A percentile compares a stretch with the other conserved stretches of the same genome.
Evolutionary conservation across 2,329 filamentous ascomycete genomes (phyloP).

Genomic region (Furcasterigmium furcatum): DNA sequence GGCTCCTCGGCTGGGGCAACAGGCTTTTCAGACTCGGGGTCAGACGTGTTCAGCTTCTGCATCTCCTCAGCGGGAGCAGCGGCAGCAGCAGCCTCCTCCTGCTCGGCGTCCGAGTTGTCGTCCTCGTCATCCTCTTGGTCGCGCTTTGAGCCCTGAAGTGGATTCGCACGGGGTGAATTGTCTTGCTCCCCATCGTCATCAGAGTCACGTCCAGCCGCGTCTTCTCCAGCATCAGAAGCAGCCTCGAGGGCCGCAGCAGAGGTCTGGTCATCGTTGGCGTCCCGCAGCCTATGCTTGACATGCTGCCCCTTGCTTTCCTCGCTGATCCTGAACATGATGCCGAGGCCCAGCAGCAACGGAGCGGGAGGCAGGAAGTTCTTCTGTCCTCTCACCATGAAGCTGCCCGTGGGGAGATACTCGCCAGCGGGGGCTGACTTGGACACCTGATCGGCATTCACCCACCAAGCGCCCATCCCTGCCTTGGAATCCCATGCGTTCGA

Average conservation of each 20-base stretch:
- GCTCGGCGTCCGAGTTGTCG: conserved; percentile 13
- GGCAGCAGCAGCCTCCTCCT: background rate
- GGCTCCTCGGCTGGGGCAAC: background rate
- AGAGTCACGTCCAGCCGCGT: conserved; percentile 27
- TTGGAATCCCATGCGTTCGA: conserved; percentile 96
- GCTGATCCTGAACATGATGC: conserved; percentile 82
- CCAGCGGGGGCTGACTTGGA: conserved; percentile 79
- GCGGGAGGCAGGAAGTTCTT: conserved; percentile 91
- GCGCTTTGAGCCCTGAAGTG: conserved; percentile 26
- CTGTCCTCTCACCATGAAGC: conserved; percentile 77
- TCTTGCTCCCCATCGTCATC: conserved; percentile 26
- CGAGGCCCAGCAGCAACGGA: conserved; percentile 83
- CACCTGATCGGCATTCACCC: conserved; percentile 88
- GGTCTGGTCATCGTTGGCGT: conserved; percentile 7
- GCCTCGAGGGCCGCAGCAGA: conserved; percentile 12
- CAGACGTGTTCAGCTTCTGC: conserved; percentile 8
- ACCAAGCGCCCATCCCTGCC: conserved; percentile 93
- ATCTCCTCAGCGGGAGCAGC: conserved; percentile 7
- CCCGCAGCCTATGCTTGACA: conserved; percentile 61
- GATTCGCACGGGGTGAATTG: conserved; percentile 29
- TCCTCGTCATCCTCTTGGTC: conserved; percentile 21
- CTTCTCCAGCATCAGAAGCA: conserved; percentile 23
- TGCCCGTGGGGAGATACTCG: conserved; percentile 74
- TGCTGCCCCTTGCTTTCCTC: conserved; percentile 83
- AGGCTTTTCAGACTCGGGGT: conserved; percentile 17